phyloP scores from a whole-genome alignment of 1,139 yeast genomes.

The Candida dubliniensis region DNA sequence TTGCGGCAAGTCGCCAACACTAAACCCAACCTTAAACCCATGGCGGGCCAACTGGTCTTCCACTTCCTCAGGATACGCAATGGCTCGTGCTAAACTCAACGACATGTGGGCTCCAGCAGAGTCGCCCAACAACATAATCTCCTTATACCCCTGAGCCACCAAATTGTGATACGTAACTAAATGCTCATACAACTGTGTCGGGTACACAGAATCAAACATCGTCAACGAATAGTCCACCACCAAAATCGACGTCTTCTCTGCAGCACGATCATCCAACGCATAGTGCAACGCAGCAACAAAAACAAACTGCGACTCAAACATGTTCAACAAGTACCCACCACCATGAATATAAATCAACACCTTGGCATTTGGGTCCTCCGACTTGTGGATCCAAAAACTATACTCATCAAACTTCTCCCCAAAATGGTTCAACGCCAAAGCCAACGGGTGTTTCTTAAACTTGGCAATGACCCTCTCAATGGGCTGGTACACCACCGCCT shows the following conservation, averaged over 20 bases:
- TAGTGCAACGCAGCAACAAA: conserved; percentile 25
- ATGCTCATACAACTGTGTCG: conserved; percentile 42
- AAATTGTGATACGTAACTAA: conserved; percentile 29
- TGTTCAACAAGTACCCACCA: conserved; percentile 41
- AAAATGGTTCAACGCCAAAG: conserved; percentile 17
- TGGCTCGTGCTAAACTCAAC: conserved; percentile 31
- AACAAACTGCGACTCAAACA: conserved; percentile 29
- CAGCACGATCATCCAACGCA: conserved; percentile 21
- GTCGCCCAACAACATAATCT: conserved; percentile 43
- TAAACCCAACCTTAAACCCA: conserved; percentile 19
- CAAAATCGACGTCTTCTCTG: conserved; percentile 26
- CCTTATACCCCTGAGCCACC: conserved; percentile 26
- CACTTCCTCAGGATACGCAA: conserved; percentile 34
- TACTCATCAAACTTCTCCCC: conserved; percentile 28
- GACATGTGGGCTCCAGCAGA: conserved; percentile 50
- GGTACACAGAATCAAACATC: conserved; percentile 25
- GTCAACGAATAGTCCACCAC: conserved; percentile 43
- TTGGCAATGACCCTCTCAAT: conserved; percentile 11
- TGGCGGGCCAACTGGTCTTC: conserved; percentile 19
- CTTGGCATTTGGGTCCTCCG: conserved; percentile 12
- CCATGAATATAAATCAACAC: conserved; percentile 35
- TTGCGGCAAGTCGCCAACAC: conserved; percentile 19
- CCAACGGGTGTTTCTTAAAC: conserved; percentile 14
- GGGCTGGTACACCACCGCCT: conserved; percentile 14
- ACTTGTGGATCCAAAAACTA: conserved; percentile 25